Evolutionary conservation across 768 basidiomycete species (phyloP), one percentile per base, ranked within the genome.

Genomic region (Lactifluus volemus): DNA sequence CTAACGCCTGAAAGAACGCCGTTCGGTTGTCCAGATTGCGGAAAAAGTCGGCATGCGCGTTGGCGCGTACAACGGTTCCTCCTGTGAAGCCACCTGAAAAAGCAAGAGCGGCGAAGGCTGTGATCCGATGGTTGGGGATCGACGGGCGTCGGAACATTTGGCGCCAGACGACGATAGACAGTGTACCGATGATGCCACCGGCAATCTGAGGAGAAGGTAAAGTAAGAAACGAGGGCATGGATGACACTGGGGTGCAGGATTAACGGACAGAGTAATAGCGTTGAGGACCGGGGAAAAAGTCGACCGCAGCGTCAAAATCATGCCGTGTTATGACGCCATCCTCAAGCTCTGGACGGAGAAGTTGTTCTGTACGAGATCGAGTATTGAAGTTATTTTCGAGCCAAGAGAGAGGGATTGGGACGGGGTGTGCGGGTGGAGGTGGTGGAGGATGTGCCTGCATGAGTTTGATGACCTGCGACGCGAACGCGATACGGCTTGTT

Each of bases 271-370:
- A 75, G 63, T 73, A 75, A 62, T 79, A 75, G 36, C 75, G 70
- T 73, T 79, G 65, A 73, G 68, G 66, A 42, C 77, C 78, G 41
- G 84, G 79, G 30, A 84, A 70, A 73, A 86, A 88, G 30, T 68
- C 68, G 59, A 75, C 68, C 4, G 84, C 80, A 11, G 78, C 70
- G 0, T 85, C 76, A 69, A 80, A 86, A 74, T 88, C 86, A 56
- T 76, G 78, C 19, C 66, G 67, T 5, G 78, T 75, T 59, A 84
- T 71, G 64, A 75, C 74, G 15, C 81, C 82, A n/a, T 73, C 68
- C 38, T 83, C 79, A 52, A 77, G 76, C 64, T 84, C 78, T 52
- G 82, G 82, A 5, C 74, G 70, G 25, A 84, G 76, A 45, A 83
- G 78, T n/a, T 73, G 56, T 61, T 83, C 78, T 53, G 77, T 71